phyloP scores from a whole-genome alignment of 1,284 basidiomycete species.

The Wolfiporia cocos region DNA sequence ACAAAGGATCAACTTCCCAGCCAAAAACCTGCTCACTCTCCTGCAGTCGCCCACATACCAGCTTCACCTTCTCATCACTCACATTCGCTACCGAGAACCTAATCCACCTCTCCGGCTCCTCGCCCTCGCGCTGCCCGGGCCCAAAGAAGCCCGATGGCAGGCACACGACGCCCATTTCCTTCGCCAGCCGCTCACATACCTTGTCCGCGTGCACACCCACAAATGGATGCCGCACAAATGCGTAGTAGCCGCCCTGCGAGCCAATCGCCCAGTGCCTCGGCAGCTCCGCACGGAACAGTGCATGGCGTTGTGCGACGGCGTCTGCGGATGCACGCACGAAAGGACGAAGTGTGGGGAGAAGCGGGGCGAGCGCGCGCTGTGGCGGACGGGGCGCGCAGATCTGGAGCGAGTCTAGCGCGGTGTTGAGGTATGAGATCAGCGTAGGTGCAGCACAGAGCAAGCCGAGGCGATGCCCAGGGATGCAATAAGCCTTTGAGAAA shows the following conservation, averaged over 20 bases:
- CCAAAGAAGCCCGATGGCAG: constrained; percentile 71
- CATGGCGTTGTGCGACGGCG: constrained; percentile 51
- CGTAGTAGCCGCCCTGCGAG: constrained; percentile 69
- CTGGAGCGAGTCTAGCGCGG: constrained; percentile 64
- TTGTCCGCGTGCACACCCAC: constrained; percentile 37
- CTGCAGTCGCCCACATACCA: constrained; percentile 53
- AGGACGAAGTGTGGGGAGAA: constrained; percentile 46
- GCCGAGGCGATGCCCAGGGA: constrained; percentile 84
- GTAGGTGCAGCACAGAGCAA: constrained; percentile 61
- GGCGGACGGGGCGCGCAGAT: constrained; percentile 74
- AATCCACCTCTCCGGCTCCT: constrained; percentile 52
- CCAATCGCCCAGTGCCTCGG: constrained; percentile 54
- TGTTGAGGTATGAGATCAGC: constrained; percentile 51
- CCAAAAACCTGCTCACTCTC: constrained; percentile 26
- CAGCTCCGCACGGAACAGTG: constrained; percentile 47
- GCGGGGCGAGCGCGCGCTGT: constrained; percentile 59
- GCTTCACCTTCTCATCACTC: constrained; percentile 50
- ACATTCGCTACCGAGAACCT: constrained; percentile 84
- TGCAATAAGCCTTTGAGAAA: constrained; percentile 79
- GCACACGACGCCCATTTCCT: constrained; percentile 58
- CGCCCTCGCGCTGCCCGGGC: constrained; percentile 24
- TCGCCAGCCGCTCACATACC: constrained; percentile 57
- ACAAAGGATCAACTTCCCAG: constrained; percentile 18
- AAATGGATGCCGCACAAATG: constrained; percentile 75
- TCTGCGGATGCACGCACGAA: constrained; percentile 48